Percentiles rank a stretch among this genome's conserved stretches.
These are phyloP conservation scores for Halteria grandinella DNA, from an alignment of 73 alveolate species.

Conservation along the genomic window DNA sequence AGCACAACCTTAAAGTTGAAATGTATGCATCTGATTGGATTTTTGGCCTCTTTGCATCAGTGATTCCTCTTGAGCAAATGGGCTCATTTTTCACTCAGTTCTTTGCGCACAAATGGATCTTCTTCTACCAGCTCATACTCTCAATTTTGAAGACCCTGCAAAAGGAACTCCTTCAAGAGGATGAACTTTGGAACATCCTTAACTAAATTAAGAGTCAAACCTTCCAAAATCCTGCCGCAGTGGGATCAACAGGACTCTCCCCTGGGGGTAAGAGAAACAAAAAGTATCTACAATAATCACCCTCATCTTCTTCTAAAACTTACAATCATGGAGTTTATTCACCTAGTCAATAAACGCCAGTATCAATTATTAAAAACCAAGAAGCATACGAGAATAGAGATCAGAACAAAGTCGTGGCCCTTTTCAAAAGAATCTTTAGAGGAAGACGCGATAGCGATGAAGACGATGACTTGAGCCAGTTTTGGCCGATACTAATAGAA, in stretches of 20 bases:
- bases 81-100: slow-evolving; percentile 55
- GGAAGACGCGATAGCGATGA: slow-evolving; percentile 17
- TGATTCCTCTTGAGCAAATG: slow-evolving; percentile 72
- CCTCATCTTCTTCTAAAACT: neutral
- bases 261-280: slow-evolving; percentile 4
- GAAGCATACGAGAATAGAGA: neutral
- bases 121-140: slow-evolving; percentile 52
- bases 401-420: slow-evolving; percentile 16
- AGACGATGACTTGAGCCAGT: too few relatives aligned
- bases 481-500: slow-evolving; percentile 40
- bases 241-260: slow-evolving; percentile 7
- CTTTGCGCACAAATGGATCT: slow-evolving; percentile 66
- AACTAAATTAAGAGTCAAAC: slow-evolving; percentile 40
- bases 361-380: neutral
- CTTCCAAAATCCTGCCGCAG: slow-evolving; percentile 38
- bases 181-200: slow-evolving; percentile 64
- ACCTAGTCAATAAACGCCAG: neutral
- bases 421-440: slow-evolving; percentile 20
- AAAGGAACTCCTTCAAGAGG: slow-evolving; percentile 58
- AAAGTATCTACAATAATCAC: slow-evolving; percentile 3
- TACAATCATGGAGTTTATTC: neutral
- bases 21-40: slow-evolving; percentile 80
- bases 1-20: slow-evolving; percentile 44
- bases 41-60: slow-evolving; percentile 74
- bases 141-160: slow-evolving; percentile 46